A percentile compares a stretch with the other conserved stretches of the same genome.
phyloP scores from a whole-genome alignment of 164 flowering plant species.

The Vitis amurensis region DNA sequence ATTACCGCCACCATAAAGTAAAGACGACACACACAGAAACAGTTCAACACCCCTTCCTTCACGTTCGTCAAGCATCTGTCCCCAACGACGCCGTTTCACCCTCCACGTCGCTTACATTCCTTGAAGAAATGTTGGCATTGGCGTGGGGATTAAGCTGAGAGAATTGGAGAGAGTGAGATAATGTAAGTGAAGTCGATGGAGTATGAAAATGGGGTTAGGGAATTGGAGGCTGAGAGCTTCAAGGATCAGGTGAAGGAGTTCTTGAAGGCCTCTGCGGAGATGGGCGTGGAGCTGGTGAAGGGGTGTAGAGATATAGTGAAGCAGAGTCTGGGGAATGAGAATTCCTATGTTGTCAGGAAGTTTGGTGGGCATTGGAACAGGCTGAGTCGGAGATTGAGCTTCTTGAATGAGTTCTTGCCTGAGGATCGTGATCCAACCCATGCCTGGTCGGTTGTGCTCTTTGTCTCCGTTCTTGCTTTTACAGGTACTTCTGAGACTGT shows the following conservation, averaged over 20 bases:
- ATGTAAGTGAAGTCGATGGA: neutral
- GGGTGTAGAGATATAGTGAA: constrained; percentile 43
- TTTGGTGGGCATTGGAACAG: constrained; percentile 19
- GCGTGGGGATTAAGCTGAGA: no score
- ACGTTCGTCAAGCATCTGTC: no score
- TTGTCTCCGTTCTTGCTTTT: constrained; percentile 55
- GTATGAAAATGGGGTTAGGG: neutral
- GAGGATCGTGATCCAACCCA: constrained; percentile 89
- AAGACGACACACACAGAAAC: no score
- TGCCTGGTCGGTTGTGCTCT: constrained; percentile 67
- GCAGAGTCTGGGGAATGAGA: constrained; percentile 38
- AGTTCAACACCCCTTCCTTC: no score
- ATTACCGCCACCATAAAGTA: no score
- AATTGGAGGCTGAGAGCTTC: constrained; percentile 18
- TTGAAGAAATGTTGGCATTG: no score
- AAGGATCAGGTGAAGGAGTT: constrained; percentile 30
- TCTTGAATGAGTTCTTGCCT: constrained; percentile 77
- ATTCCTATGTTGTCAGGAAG: constrained; percentile 26
- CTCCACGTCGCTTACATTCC: no score
- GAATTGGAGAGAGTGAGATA: no score
- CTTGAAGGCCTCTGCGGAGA: constrained; percentile 30
- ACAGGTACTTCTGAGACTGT: constrained; percentile 42
- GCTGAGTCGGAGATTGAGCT: constrained; percentile 15
- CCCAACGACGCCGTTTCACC: no score
- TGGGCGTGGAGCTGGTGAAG: constrained; percentile 36